Evolutionary conservation across 1,284 basidiomycete genomes (phyloP), one percentile per base, ranked within the genome.

Genomic region (Pseudozyma hubeiensis): DNA sequence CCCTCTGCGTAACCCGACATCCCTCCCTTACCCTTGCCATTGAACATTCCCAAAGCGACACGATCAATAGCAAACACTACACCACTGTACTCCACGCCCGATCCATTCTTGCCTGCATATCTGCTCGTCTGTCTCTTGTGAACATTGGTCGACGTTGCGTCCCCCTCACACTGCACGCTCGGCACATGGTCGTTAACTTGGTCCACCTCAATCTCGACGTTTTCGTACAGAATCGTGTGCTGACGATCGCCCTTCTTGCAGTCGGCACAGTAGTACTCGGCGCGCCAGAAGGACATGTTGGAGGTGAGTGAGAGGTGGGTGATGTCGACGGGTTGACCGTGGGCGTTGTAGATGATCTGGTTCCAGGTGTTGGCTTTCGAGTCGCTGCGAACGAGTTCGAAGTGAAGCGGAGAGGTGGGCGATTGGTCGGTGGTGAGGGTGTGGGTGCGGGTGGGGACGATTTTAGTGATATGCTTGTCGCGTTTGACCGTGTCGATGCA

Each of bases 401-500:
- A 62, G 47, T 71, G 57, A 24, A 65, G 53, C 13, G 50, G 24
- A 5, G 54, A 30, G 43, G 24, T 54, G 17, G 19, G 17, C 2
- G 41, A n/a, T 7, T 53, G 44, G 9, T 40, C 37, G n/a, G 43
- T 30, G 11, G 19, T 10, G 24, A 53, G 54, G 3, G 53, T 50
- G 40, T 41, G 40, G 40, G 40, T 16, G 7, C 16, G 10, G 41
- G 68, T 65, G 16, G 68, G 68, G 17, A 71, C 44, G 31, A 71
- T 59, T 14, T 71, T 71, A 57, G 63, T 71, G 51, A 65, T 34
- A 10, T 58, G 29, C 45, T 47, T 29, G 41, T 71, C 68, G 29
- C 68, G 61, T 52, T 71, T 71, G 46, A 71, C 55, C 5, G 68
- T 62, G 63, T 71, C 68, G 35, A 71, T 57, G 47, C 68, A 71